Evolutionary conservation across 306 rosid genomes (phyloP).

Genomic region (Acacia melanoxylon): DNA sequence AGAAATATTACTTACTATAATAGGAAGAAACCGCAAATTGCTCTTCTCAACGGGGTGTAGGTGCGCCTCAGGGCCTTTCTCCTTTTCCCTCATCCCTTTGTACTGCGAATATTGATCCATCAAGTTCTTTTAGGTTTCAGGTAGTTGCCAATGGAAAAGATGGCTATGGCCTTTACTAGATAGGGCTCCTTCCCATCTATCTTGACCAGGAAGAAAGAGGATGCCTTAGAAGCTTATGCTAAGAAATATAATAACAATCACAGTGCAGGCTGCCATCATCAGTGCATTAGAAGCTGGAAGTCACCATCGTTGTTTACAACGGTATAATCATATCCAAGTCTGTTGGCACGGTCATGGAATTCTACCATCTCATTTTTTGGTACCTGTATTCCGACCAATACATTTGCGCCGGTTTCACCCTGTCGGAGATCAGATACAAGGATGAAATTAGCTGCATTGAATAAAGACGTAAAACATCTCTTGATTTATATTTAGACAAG

Average conservation of each 20-base stretch:
- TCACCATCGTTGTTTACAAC: slow-evolving; percentile 60
- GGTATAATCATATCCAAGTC: slow-evolving; percentile 67
- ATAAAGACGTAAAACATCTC: neutral
- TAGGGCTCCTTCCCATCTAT: no score
- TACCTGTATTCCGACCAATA: slow-evolving; percentile 87
- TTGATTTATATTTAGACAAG: slow-evolving; percentile 10
- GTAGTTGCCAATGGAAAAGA: no score
- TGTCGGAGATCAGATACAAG: slow-evolving; percentile 30
- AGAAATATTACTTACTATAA: neutral
- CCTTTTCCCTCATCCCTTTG: neutral
- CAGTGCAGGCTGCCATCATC: slow-evolving; percentile 16
- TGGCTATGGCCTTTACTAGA: no score
- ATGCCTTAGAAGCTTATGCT: neutral
- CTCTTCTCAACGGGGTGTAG: slow-evolving; percentile 11
- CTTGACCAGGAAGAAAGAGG: no score
- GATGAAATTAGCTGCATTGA: slow-evolving; percentile 22
- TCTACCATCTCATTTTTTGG: slow-evolving; percentile 56
- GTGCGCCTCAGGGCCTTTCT: neutral
- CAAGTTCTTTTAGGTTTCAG: no score
- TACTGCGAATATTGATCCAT: neutral
- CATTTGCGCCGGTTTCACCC: slow-evolving; percentile 91
- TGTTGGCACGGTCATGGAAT: slow-evolving; percentile 50
- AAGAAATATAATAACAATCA: neutral
- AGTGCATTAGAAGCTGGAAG: slow-evolving; percentile 79
- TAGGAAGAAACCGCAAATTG: slow-evolving; percentile 2